phyloP scores from a whole-genome alignment of 768 basidiomycete genomes.

The Mrakia gelida region DNA sequence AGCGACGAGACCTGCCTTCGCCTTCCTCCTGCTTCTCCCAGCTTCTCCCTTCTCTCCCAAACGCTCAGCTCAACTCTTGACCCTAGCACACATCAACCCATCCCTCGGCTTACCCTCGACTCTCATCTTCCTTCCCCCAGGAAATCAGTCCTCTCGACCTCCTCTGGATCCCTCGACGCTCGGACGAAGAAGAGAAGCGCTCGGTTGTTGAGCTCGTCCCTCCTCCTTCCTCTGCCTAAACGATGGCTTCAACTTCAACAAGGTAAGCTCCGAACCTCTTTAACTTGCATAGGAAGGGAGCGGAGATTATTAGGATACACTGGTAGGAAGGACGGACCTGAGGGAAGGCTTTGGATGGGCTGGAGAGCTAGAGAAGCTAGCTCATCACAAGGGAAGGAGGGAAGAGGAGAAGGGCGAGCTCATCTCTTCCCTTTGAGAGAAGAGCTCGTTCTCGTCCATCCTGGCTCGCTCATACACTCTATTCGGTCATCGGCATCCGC shows the following conservation, averaged over 20 bases:
- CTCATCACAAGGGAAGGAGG: too few species aligned
- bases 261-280: conserved; percentile 34
- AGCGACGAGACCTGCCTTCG: too few species aligned
- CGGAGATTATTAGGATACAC: not conserved
- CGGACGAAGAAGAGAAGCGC: not conserved
- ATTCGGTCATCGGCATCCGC: not conserved
- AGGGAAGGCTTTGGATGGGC: too few species aligned
- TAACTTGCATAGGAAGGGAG: not conserved
- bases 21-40: too few species aligned
- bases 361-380: too few species aligned
- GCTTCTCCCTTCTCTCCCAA: not conserved
- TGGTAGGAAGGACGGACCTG: not conserved
- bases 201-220: conserved; percentile 13
- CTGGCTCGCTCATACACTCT: not conserved
- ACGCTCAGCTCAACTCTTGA: not conserved
- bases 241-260: conserved; percentile 38
- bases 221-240: not conserved
- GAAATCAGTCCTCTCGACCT: not conserved
- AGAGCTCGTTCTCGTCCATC: not conserved
- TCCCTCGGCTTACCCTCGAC: not conserved
- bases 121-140: not conserved
- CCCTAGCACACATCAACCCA: not conserved
- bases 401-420: not conserved
- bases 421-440: not conserved
- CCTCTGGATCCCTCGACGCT: not conserved